Conservation (phyloP, 345 rosid species). For the Salix suchowensis region DNA sequence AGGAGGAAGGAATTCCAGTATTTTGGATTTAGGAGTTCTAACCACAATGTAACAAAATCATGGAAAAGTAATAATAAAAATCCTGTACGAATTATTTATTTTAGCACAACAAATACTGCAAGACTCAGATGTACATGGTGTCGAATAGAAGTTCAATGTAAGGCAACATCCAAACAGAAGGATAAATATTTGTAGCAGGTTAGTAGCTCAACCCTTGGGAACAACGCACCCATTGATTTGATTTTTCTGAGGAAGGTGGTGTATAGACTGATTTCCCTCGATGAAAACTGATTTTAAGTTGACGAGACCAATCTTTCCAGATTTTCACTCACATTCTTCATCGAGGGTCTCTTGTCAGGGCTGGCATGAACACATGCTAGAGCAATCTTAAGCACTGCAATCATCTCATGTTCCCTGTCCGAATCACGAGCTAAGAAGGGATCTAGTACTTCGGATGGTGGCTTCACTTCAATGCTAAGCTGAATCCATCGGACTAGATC, state of each 20-base stretch:
- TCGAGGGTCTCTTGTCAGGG: slow-evolving; percentile 28
- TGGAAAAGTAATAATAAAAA: neutral
- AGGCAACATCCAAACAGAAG: neutral
- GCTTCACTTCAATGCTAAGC: slow-evolving; percentile 21
- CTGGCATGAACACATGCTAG: slow-evolving; percentile 22
- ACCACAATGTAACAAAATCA: neutral
- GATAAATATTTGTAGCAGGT: neutral
- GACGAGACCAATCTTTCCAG: slow-evolving; percentile 9
- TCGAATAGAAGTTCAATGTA: neutral
- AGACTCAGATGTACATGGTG: neutral
- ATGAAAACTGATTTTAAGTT: neutral
- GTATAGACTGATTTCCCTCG: neutral
- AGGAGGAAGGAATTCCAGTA: neutral
- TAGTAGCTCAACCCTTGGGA: neutral
- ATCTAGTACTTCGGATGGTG: slow-evolving; percentile 18
- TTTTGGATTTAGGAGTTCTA: neutral
- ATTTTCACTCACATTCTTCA: slow-evolving; percentile 20
- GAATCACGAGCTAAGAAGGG: slow-evolving; percentile 20
- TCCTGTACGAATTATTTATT: neutral
- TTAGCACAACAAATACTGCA: neutral
- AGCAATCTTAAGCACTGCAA: slow-evolving; percentile 16
- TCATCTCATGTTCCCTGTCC: slow-evolving; percentile 14
- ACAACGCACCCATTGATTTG: neutral
- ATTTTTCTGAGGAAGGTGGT: neutral
- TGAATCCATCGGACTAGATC: slow-evolving; percentile 24